Evolutionary conservation across 805 yeast genomes (phyloP).

Genomic region (Kodamaea leandrae): DNA sequence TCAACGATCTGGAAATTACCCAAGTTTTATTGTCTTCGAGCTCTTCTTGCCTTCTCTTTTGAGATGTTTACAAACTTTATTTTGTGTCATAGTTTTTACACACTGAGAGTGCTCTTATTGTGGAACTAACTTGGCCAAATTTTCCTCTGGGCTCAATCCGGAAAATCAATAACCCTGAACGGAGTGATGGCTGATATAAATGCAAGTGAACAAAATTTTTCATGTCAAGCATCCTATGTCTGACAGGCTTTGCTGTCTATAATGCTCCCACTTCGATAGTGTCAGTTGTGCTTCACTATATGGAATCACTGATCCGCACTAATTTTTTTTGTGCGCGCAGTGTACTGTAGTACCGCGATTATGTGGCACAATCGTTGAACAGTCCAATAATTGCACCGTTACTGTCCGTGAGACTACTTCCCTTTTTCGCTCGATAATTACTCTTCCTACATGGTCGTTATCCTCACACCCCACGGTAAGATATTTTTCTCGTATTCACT

Average conservation of each 20-base stretch:
- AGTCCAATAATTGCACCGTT: too few species aligned
- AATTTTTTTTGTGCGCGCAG: too few species aligned
- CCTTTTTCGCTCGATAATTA: too few species aligned
- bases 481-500: too few species aligned
- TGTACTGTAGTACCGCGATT: too few species aligned
- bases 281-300: too few species aligned
- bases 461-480: too few species aligned
- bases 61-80: constrained; percentile 9
- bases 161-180: constrained; percentile 7
- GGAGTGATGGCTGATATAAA: background rate
- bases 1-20: background rate
- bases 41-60: constrained; percentile 5
- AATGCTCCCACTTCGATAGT: too few species aligned
- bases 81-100: constrained; percentile 5
- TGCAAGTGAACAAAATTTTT: background rate
- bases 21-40: background rate
- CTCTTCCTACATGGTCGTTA: too few species aligned
- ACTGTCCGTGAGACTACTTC: too few species aligned
- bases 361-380: too few species aligned
- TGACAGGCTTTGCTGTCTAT: background rate
- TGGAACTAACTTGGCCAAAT: background rate
- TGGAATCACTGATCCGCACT: too few species aligned
- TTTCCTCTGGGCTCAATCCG: constrained; percentile 4
- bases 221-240: background rate
- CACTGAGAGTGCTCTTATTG: background rate